Evolutionary conservation across 345 rosid genomes (phyloP).

Genomic region (Arabidopsis arenosa): DNA sequence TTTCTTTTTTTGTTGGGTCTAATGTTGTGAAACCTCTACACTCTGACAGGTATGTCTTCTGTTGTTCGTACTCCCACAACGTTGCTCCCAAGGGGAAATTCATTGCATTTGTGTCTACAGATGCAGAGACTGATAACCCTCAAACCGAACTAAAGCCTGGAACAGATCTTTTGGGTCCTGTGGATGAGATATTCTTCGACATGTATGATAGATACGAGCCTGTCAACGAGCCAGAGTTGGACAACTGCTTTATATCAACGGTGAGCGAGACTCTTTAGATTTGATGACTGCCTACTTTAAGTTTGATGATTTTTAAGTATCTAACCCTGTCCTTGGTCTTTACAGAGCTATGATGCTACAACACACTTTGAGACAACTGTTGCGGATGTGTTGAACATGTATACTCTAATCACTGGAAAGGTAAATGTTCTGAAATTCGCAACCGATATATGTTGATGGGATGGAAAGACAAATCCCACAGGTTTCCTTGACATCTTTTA

Average conservation of each 20-base stretch:
- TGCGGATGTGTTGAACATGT: conserved; percentile 48
- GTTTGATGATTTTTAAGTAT: neutral
- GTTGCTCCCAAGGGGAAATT: conserved; percentile 90
- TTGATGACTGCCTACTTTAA: neutral
- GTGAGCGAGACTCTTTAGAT: conserved; percentile 50
- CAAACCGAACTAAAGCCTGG: conserved; percentile 86
- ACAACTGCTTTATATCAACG: conserved; percentile 82
- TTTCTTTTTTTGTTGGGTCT: neutral
- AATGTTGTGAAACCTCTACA: conserved; percentile 14
- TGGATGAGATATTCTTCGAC: conserved; percentile 85
- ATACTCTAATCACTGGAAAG: conserved; percentile 53
- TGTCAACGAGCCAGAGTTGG: conserved; percentile 53
- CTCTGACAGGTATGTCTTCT: conserved; percentile 80
- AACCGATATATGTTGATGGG: neutral
- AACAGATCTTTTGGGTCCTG: conserved; percentile 70
- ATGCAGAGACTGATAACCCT: conserved; percentile 88
- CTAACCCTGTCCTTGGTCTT: neutral
- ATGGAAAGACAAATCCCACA: neutral
- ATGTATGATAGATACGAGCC: conserved; percentile 83
- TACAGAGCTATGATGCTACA: conserved; percentile 53
- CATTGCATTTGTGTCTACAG: conserved; percentile 92
- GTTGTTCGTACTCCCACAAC: conserved; percentile 94
- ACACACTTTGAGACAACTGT: conserved; percentile 54
- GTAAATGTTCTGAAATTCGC: conserved; percentile 24
- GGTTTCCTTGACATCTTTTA: neutral